phyloP scores from a whole-genome alignment of 345 rosid genomes.

The Camelina hispida region DNA sequence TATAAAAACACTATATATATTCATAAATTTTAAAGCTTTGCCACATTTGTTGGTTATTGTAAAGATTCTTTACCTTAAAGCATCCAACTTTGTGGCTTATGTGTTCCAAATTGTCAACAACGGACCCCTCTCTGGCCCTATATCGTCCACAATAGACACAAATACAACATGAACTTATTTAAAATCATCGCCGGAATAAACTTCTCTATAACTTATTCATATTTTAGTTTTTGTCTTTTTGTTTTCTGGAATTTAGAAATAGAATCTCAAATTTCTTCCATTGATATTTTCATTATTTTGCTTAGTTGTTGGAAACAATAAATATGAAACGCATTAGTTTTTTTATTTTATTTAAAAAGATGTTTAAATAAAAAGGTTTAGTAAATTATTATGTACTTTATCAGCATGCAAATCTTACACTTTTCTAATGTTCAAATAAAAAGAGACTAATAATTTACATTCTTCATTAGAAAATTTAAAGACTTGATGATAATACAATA shows the following conservation, averaged over 20 bases:
- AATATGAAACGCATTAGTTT: not conserved
- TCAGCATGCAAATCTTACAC: not conserved
- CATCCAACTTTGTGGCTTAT: conserved; percentile 30
- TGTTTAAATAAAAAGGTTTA: not conserved
- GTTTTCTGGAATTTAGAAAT: not conserved
- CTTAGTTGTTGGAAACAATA: not conserved
- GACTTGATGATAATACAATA: conserved; percentile 25
- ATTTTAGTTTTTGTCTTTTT: not conserved
- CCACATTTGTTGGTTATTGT: conserved; percentile 33
- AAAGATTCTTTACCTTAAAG: conserved; percentile 28
- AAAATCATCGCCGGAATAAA: not conserved
- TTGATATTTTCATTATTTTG: not conserved
- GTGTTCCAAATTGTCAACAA: conserved; percentile 20
- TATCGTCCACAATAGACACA: conserved; percentile 22
- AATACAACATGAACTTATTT: not conserved
- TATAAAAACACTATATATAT: too few relatives aligned
- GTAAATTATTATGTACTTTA: conserved; percentile 7
- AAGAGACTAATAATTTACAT: conserved; percentile 34
- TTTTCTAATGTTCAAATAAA: not conserved
- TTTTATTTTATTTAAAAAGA: not conserved
- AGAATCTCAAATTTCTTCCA: not conserved
- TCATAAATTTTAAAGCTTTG: not conserved
- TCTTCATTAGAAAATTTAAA: conserved; percentile 14
- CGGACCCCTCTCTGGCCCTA: conserved; percentile 8
- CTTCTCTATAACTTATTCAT: not conserved